Evolutionary conservation across 495 filamentous ascomycete genomes (phyloP), one percentile per base, ranked within the genome.

Genomic region (Cryomyces minteri): DNA sequence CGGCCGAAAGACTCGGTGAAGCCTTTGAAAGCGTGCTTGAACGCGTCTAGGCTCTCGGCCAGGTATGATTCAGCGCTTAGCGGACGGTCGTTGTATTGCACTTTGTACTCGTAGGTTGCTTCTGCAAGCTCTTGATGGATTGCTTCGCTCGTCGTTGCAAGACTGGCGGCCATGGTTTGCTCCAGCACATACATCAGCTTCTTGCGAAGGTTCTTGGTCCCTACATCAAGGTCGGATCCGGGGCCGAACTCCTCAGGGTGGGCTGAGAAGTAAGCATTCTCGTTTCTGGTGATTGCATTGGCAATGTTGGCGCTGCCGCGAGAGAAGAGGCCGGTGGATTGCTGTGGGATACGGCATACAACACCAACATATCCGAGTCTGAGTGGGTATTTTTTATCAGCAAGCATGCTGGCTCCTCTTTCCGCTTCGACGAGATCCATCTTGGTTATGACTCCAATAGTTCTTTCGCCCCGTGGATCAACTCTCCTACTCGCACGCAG

Each of bases 81-180:
- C 14, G 88, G 83, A 28, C 90, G 76, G 57, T 99, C 92, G 56
- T 96, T 99, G 64, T 99, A 99, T 60, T 99, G 92, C 14, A 99
- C 92, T 58, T 96, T 99, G 72, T 94, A 96, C 55, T 99, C 90
- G 54, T 99, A 99, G 0, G 85, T 88, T 5, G 90, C 86, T 61
- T 99, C 92, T 58, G 95, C 88, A 0, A 99, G 74, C 59, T 99
- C 90, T 54, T 93, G 85, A 48, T 78, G 82, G 50, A 99, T 94
- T 14, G 85, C 83, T 55, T 94, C 87, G 48, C 79, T 79, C 8
- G 92, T 96, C 45, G 77, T 72, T 47, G 85, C 77, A 40, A 99
- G 71, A 53, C 82, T 93, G 11, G 81, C 77, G 34, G 86, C 84
- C 90, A 99, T 95, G 1, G 87, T 94, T 52, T 93, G 84, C 58